Base-by-base conservation (phyloP, 495 filamentous ascomycete species). In the Aspergillus sclerotiicarbonarius region DNA sequence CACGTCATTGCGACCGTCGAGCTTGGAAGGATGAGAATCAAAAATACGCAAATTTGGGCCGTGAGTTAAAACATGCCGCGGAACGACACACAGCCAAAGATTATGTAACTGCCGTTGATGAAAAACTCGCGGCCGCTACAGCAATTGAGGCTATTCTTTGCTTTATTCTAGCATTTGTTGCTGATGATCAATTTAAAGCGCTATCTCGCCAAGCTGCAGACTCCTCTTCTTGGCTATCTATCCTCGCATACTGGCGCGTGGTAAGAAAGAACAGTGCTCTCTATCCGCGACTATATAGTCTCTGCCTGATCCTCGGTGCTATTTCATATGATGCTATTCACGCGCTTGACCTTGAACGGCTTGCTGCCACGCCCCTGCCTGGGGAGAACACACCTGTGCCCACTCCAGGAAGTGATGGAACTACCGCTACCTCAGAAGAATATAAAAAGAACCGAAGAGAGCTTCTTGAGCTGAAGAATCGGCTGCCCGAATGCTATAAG, bases 111-210 rank as follows among this genome's bases (percentile, higher is more conserved):
- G 55, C 47, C 7, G 41, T 54, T 7, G 73, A 77, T 52, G 72
- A 73, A 46, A 80, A 77, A 54, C 64, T 74, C 21, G 75, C 74
- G 33, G 73, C 73, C 16, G 74, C 73, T 13, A 73, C 73, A 32
- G 79, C 71, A 1, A 70, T 79, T 29, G 80, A 82, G 54, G 73
- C 79, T 19, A 72, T 81, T 44, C 62, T 81, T 41, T 76, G 74
- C 55, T 82, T 79, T 53, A 74, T 81, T 30, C 63, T 82, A 39
- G 73, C 77, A 0, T 81, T 81, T 53, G 70, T 77, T 52, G 74
- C 78, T 9, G 70, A 76, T 48, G 76, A 82, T 47, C 75, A 76
- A 51, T 68, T 60, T 15, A 75, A 74, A 47, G 49, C 52, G 1
- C 32, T 72, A 31, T 63, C 67, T 35, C 70, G 74, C 31, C 72